Percentiles rank a stretch among this genome's conserved stretches.
Evolutionary conservation across 2,329 filamentous ascomycete species (phyloP).

Genomic region (Fulvia fulva): DNA sequence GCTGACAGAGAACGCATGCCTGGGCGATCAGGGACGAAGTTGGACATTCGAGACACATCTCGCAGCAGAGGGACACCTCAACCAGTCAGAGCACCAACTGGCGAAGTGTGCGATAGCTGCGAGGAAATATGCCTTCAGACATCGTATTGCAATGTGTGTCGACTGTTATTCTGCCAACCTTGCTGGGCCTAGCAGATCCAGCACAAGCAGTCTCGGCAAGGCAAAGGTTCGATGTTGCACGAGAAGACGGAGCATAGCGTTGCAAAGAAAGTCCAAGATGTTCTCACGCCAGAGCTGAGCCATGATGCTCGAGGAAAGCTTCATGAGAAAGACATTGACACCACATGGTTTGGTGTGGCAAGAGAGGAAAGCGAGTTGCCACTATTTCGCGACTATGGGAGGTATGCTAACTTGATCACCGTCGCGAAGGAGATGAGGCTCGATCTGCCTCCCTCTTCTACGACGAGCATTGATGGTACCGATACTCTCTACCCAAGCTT

Average conservation of each 20-base stretch:
- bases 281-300: conserved; percentile 4
- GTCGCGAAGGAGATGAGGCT: conserved; percentile 18
- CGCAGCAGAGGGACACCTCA: not conserved
- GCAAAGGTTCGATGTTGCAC: not conserved
- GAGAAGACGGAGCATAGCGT: conserved; percentile 5
- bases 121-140: not conserved
- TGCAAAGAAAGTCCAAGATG: conserved; percentile 7
- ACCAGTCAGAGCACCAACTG: not conserved
- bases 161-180: not conserved
- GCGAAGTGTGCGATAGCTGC: not conserved
- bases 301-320: conserved; percentile 12
- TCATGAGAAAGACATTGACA: conserved; percentile 27
- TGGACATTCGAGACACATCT: not conserved
- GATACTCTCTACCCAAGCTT: conserved; percentile 1
- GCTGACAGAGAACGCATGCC: not conserved
- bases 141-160: conserved; percentile 7
- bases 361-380: conserved; percentile 21
- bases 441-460: not conserved
- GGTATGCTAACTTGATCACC: conserved; percentile 40
- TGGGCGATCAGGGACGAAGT: not conserved
- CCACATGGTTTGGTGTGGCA: conserved; percentile 33
- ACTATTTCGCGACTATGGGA: conserved; percentile 37
- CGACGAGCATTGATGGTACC: not conserved
- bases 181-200: conserved; percentile 2
- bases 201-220: conserved; percentile 1